phyloP scores from a whole-genome alignment of 257 asterid species.

The Hygrophila difformis region DNA sequence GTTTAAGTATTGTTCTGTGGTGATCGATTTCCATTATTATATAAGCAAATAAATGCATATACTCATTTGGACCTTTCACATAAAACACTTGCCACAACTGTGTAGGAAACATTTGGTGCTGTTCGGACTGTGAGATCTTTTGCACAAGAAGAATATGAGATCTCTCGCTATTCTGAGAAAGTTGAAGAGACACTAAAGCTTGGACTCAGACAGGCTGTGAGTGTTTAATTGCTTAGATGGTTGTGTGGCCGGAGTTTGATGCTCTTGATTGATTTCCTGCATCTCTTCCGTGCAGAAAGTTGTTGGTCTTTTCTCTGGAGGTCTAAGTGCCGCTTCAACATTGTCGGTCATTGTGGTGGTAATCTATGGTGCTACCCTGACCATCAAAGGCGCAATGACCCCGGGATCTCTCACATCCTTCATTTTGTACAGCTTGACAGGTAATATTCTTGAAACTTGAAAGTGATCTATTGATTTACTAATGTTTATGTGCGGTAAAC shows the following conservation, averaged over 20 bases:
- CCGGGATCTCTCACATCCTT: slow-evolving; percentile 82
- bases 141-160: slow-evolving; percentile 73
- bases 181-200: slow-evolving; percentile 78
- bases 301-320: slow-evolving; percentile 67
- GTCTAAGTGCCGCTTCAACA: slow-evolving; percentile 73
- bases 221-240: slow-evolving; percentile 18
- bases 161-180: slow-evolving; percentile 67
- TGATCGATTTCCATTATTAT: not conserved
- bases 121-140: slow-evolving; percentile 85
- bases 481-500: no score
- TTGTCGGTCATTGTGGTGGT: slow-evolving; percentile 76
- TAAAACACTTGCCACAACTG: slow-evolving; percentile 7
- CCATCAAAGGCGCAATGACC: slow-evolving; percentile 74
- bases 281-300: slow-evolving; percentile 40
- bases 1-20: not conserved
- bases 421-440: slow-evolving; percentile 81
- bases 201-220: slow-evolving; percentile 80
- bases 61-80: slow-evolving; percentile 1
- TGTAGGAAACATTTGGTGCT: slow-evolving; percentile 83
- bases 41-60: not conserved
- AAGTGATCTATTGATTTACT: not conserved
- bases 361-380: slow-evolving; percentile 56
- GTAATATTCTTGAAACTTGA: slow-evolving; percentile 22
- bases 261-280: slow-evolving; percentile 8
- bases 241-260: slow-evolving; percentile 9